These are phyloP conservation scores for Candida gorgasii DNA, from an alignment of 805 yeast species.

Conservation along the genomic window DNA sequence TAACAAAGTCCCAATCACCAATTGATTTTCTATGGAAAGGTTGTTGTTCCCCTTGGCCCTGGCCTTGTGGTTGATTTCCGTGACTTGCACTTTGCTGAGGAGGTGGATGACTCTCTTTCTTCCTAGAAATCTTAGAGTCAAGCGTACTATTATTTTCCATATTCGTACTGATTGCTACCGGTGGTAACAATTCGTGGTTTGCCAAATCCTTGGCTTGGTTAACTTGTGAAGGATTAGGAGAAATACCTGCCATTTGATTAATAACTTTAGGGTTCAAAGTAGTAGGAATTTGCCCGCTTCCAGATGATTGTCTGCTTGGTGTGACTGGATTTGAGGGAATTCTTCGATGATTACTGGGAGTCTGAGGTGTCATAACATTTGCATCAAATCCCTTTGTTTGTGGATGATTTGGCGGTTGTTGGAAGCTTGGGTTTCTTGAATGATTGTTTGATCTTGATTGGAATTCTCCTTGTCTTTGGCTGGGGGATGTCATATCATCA, in stretches of 20 bases:
- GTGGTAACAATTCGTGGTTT: conserved; percentile 29
- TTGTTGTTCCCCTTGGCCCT: conserved; percentile 23
- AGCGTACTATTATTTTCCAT: conserved; percentile 10
- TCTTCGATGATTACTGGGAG: conserved; percentile 15
- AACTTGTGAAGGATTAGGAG: conserved; percentile 5
- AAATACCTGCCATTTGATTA: conserved; percentile 9
- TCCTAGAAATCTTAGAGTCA: conserved; percentile 12
- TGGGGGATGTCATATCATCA: conserved; percentile 14
- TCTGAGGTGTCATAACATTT: conserved; percentile 12
- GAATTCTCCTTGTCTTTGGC: conserved; percentile 16
- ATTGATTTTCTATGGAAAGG: conserved; percentile 82
- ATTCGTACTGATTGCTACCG: conserved; percentile 24
- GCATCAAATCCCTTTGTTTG: conserved; percentile 1
- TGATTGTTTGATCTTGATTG: conserved; percentile 15
- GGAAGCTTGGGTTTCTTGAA: conserved; percentile 19
- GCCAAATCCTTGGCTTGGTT: neutral
- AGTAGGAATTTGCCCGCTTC: conserved; percentile 5
- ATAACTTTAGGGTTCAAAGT: conserved; percentile 14
- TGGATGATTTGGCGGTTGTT: conserved; percentile 6
- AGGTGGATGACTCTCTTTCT: conserved; percentile 4
- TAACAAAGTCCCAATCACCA: conserved; percentile 95
- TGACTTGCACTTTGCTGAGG: conserved; percentile 1
- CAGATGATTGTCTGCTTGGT: conserved; percentile 11
- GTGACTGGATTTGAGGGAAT: conserved; percentile 14
- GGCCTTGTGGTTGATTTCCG: too few relatives aligned